Evolutionary conservation across 2,329 filamentous ascomycete species (phyloP).

Genomic region (Penicillium freii): DNA sequence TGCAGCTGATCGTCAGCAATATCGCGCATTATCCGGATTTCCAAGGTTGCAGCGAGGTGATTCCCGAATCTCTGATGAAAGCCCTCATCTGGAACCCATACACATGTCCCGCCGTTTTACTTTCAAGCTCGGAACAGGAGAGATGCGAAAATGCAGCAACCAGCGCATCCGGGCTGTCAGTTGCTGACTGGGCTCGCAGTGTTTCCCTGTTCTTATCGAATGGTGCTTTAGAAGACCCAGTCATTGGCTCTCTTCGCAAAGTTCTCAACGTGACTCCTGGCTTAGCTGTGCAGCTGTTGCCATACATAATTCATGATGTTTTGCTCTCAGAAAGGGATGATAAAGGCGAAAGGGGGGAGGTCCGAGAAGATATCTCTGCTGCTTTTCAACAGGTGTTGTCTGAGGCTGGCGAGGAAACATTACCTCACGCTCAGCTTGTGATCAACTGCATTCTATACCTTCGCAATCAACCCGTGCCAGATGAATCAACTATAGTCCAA

Average conservation of each 20-base stretch:
- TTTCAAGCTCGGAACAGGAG: conserved; percentile 22
- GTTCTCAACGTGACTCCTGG: conserved; percentile 65
- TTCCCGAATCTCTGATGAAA: conserved; percentile 40
- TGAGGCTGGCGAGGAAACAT: conserved; percentile 41
- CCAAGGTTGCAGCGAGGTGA: conserved; percentile 35
- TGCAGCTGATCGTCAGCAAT: conserved; percentile 44
- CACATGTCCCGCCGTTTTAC: conserved; percentile 35
- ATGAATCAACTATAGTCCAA: conserved; percentile 75
- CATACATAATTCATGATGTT: conserved; percentile 80
- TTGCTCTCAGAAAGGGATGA: conserved; percentile 66
- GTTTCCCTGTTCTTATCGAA: conserved; percentile 54
- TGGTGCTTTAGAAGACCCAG: conserved; percentile 60
- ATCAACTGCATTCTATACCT: conserved; percentile 82
- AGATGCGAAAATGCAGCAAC: conserved; percentile 13
- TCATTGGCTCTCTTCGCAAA: conserved; percentile 66
- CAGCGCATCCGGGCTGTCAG: conserved; percentile 23
- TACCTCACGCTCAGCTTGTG: conserved; percentile 67
- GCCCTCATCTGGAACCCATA: conserved; percentile 46
- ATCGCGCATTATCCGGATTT: conserved; percentile 31
- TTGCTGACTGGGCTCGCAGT: conserved; percentile 36
- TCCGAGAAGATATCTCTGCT: conserved; percentile 64
- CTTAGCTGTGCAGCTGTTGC: conserved; percentile 72
- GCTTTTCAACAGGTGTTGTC: conserved; percentile 65
- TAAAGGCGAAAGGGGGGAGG: conserved; percentile 57
- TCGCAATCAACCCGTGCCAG: conserved; percentile 71